Evolutionary conservation across 2,329 filamentous ascomycete genomes (phyloP).

Genomic region (Teratosphaeria viscida): DNA sequence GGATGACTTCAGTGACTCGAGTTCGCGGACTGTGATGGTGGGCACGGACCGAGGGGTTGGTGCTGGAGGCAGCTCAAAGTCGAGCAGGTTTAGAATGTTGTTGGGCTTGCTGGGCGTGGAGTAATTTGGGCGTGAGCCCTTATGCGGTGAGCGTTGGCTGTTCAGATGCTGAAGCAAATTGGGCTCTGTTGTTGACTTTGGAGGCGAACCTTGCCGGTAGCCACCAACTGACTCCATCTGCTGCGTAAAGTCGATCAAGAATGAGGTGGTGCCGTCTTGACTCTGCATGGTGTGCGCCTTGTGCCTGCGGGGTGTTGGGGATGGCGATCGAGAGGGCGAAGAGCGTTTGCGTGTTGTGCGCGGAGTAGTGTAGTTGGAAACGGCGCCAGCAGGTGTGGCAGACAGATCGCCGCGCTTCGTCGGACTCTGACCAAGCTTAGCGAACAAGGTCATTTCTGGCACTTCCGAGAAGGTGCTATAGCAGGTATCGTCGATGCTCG

Average conservation of each 20-base stretch:
- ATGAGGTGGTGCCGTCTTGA: conserved; percentile 61
- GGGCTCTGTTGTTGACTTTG: conserved; percentile 39
- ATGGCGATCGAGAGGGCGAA: conserved; percentile 33
- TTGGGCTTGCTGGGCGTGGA: conserved; percentile 35
- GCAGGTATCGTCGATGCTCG: conserved; percentile 53
- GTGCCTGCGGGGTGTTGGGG: conserved; percentile 44
- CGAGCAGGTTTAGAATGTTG: conserved; percentile 60
- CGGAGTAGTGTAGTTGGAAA: conserved; percentile 35
- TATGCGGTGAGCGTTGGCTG: conserved; percentile 32
- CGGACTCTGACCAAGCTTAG: conserved; percentile 51
- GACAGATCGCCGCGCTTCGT: conserved; percentile 27
- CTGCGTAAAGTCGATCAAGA: conserved; percentile 81
- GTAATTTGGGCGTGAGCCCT: conserved; percentile 23
- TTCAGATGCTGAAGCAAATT: conserved; percentile 35
- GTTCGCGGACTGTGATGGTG: conserved; percentile 78
- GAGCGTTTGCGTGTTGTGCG: conserved; percentile 36
- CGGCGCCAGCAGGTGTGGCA: conserved; percentile 12
- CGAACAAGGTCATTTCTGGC: conserved; percentile 76
- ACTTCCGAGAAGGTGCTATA: conserved; percentile 86
- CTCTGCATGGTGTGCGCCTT: conserved; percentile 28
- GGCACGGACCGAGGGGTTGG: conserved; percentile 88
- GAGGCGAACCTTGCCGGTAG: conserved; percentile 41
- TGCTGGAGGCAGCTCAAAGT: conserved; percentile 88
- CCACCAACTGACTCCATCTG: conserved; percentile 51
- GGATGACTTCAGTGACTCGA: conserved; percentile 82